Percentiles rank a stretch among this genome's conserved stretches.
Evolutionary conservation across 352 stramenopile genomes (phyloP).

Genomic region (Phytophthora macrochlamydospora): DNA sequence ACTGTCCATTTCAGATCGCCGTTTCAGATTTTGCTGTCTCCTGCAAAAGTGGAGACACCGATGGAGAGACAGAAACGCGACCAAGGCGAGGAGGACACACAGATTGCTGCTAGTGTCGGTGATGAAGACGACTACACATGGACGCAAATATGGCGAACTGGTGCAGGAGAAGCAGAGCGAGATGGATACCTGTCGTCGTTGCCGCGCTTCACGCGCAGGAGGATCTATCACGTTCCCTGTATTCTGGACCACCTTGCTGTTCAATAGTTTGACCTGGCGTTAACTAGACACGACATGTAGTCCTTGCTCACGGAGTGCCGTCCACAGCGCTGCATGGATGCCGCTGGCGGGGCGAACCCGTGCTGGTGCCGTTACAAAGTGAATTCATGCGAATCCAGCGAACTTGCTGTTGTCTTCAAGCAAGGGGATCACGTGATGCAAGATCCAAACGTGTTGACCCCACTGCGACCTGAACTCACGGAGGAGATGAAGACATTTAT

Average conservation of each 20-base stretch:
- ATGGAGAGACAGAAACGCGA: no score
- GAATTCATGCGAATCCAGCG: not conserved
- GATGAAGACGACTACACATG: no score
- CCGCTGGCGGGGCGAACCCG: not conserved
- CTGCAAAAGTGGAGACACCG: no score
- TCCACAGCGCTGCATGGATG: not conserved
- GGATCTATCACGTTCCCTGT: not conserved
- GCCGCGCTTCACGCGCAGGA: no score
- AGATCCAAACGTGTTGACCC: not conserved
- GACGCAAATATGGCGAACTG: no score
- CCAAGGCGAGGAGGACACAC: no score
- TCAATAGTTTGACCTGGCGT: not conserved
- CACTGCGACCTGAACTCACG: not conserved
- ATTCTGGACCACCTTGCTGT: not conserved
- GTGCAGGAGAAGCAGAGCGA: no score
- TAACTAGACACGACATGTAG: not conserved
- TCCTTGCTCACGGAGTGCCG: not conserved
- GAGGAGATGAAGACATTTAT: slow-evolving; percentile 1
- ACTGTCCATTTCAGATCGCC: no score
- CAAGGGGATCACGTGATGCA: slow-evolving; percentile 6
- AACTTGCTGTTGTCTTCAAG: not conserved
- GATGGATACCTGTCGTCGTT: no score
- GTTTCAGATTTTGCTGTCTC: no score
- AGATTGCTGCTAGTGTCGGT: no score
- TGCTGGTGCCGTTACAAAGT: slow-evolving; percentile 10